These are phyloP conservation scores for Leccinum arenicola DNA, from an alignment of 768 basidiomycete species.

Conservation along the genomic window DNA sequence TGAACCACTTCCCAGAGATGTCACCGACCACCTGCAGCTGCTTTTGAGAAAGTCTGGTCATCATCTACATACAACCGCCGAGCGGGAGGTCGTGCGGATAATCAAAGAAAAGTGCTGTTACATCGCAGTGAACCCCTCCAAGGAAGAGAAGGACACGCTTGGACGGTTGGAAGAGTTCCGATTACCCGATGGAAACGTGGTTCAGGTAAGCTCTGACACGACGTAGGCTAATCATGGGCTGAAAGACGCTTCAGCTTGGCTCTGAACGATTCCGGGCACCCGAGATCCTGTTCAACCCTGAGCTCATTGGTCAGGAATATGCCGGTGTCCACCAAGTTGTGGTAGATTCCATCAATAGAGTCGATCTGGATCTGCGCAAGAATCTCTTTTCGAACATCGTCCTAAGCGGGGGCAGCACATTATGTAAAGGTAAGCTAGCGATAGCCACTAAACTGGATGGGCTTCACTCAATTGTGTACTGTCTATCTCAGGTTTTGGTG, in stretches of 20 bases:
- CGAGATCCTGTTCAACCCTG: slow-evolving; percentile 97
- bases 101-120: slow-evolving; percentile 99
- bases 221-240: slow-evolving; percentile 12
- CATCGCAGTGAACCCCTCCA: slow-evolving; percentile 85
- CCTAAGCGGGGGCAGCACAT: slow-evolving; percentile 92
- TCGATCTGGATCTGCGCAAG: slow-evolving; percentile 95
- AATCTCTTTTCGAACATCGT: slow-evolving; percentile 96
- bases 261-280: slow-evolving; percentile 95
- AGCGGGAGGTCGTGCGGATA: slow-evolving; percentile 92
- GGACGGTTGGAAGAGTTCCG: slow-evolving; percentile 85
- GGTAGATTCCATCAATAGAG: slow-evolving; percentile 95
- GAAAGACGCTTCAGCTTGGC: slow-evolving; percentile 61
- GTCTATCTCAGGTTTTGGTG: slow-evolving; percentile 74
- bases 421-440: slow-evolving; percentile 74
- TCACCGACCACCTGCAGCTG: slow-evolving; percentile 94
- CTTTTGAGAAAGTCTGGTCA: slow-evolving; percentile 93
- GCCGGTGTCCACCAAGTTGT: slow-evolving; percentile 97
- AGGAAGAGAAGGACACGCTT: slow-evolving; percentile 89
- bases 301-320: slow-evolving; percentile 93
- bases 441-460: slow-evolving; percentile 4
- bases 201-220: slow-evolving; percentile 60
- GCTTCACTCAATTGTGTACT: slow-evolving; percentile 16
- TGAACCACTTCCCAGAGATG: slow-evolving; percentile 57
- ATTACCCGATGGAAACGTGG: slow-evolving; percentile 91
- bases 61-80: slow-evolving; percentile 94